Evolutionary conservation across 2,329 filamentous ascomycete species (phyloP), one percentile per base, ranked within the genome.

Genomic region (Aspergillus brunneoviolaceus): DNA sequence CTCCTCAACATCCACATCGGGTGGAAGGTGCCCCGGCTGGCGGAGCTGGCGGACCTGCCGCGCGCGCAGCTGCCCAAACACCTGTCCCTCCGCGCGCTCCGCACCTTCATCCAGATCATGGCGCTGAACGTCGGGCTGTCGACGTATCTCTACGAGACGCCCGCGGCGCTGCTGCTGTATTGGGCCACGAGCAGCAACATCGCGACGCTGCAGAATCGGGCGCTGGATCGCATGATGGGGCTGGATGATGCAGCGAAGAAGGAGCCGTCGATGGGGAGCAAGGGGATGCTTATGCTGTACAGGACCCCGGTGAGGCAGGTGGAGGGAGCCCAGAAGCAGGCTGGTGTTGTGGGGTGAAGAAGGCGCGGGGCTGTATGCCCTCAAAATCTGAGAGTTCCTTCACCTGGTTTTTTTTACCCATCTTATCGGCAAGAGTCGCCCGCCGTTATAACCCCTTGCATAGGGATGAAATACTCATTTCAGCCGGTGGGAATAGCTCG

Each of bases 141-240:
- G 5, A 65, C 68, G 12, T 76, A 65, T 48, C 27, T 29, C 65
- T 23, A 65, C 67, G 61, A 77, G 39, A 70, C 81, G 61, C 81
- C 81, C 5, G 69, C 70, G 29, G 80, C 77, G 0, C 71, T 83
- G 60, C 66, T 82, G 67, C 64, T 83, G 6, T 84, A 83, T 65
- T 84, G 81, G 81, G 79, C 82, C 33, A 76, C 74, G 4, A 81
- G 79, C 60, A 75, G 74, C 29, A 69, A 74, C 60, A 62, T 78
- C 49, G 80, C 78, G 47, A 78, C 74, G 33, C 55, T 75, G 16
- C 80, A 82, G 65, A 70, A 69, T 3, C 62, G 65, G 55, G 25
- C 79, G 19, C 60, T 82, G 63, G 72, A 78, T 23, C 76, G 70
- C 52, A 68, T 76, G 27, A 35, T 35, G 33, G 14, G 14, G 12